Evolutionary conservation across 805 yeast species (phyloP).

Genomic region (Sungouiozyma intestinalis): DNA sequence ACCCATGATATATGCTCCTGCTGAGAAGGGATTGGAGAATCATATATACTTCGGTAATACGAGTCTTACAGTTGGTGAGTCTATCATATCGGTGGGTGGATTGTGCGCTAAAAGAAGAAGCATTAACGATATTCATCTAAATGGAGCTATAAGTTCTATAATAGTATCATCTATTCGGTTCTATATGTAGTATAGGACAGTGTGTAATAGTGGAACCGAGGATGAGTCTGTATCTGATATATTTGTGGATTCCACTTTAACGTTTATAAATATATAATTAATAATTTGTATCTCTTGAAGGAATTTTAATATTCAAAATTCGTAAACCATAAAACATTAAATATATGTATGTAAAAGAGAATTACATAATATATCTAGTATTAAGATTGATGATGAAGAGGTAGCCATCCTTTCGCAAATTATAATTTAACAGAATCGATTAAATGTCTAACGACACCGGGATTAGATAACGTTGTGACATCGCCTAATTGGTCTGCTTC

Average conservation of each 20-base stretch:
- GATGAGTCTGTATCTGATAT: not conserved
- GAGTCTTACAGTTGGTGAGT: conserved; percentile 8
- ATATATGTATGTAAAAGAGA: too few relatives aligned
- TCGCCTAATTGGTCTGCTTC: conserved; percentile 80
- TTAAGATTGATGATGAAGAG: not conserved
- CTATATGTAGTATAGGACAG: not conserved
- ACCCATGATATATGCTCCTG: not conserved
- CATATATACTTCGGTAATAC: conserved; percentile 1
- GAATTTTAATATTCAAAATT: too few relatives aligned
- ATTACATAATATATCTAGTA: too few relatives aligned
- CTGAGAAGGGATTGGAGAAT: not conserved
- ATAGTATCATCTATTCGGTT: conserved; percentile 2
- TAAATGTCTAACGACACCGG: conserved; percentile 58
- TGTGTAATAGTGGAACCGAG: not conserved
- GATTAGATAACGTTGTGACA: conserved; percentile 67
- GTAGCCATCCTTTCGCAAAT: not conserved
- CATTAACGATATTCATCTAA: conserved; percentile 10
- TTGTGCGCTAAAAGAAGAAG: conserved; percentile 10
- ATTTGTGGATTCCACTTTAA: not conserved
- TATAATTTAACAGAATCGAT: conserved; percentile 39
- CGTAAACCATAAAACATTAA: too few relatives aligned
- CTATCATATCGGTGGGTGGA: conserved; percentile 20
- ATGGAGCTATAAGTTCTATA: conserved; percentile 14
- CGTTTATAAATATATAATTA: too few relatives aligned
- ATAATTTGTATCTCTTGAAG: too few relatives aligned